These are phyloP conservation scores for Sarcocystis neurona DNA, from an alignment of 169 alveolate genomes.

Conservation along the genomic window DNA sequence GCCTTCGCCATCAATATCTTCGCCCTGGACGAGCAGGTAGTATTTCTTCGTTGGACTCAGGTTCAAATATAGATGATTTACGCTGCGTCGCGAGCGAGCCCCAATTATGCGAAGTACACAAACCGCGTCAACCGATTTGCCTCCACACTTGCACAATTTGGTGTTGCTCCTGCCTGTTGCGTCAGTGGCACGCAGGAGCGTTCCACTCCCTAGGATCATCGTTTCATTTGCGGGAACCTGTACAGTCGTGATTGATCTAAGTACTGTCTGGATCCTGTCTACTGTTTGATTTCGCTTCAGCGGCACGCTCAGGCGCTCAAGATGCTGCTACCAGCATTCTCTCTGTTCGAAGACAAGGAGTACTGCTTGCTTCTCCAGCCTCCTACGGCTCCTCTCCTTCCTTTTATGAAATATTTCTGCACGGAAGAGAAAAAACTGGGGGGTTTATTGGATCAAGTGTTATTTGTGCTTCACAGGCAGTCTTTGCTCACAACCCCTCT, in stretches of 20 bases:
- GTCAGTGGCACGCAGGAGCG: no score
- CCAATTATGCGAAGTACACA: no score
- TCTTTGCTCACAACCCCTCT: conserved; percentile 63
- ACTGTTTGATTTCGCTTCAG: conserved; percentile 64
- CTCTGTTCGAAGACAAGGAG: conserved; percentile 83
- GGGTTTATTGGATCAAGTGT: conserved; percentile 81
- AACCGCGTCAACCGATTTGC: no score
- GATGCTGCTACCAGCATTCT: conserved; percentile 74
- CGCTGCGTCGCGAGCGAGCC: no score
- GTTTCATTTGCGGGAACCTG: background rate
- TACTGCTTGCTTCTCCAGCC: conserved; percentile 88
- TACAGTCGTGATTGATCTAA: background rate
- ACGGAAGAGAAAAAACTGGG: conserved; percentile 75
- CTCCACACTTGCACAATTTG: no score
- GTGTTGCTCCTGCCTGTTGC: no score
- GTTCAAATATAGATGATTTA: background rate
- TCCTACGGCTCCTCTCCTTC: conserved; percentile 64
- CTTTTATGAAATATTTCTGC: conserved; percentile 77
- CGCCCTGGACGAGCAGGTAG: conserved; percentile 77
- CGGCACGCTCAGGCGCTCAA: conserved; percentile 84
- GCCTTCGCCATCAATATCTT: conserved; percentile 86
- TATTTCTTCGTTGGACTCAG: background rate
- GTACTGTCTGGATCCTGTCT: background rate
- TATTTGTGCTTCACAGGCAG: conserved; percentile 85
- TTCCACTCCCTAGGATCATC: no score